phyloP scores from a whole-genome alignment of 768 basidiomycete genomes.

The Phaeotremella fagi region DNA sequence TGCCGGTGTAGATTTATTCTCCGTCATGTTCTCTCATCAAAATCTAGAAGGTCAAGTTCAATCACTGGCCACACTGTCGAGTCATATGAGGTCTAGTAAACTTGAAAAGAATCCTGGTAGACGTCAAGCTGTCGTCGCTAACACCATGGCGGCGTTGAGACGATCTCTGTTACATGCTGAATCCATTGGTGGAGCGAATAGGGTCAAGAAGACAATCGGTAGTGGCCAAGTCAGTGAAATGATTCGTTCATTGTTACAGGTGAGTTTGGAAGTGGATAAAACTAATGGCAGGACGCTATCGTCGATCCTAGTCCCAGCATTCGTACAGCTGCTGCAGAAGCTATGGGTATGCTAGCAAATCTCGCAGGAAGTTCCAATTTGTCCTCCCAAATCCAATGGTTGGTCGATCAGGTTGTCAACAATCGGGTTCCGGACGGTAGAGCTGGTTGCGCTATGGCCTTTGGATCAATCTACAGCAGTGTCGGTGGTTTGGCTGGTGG shows the following conservation, averaged over 20 bases:
- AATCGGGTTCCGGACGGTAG: slow-evolving; percentile 89
- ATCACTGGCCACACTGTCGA: slow-evolving; percentile 45
- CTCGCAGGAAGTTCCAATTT: slow-evolving; percentile 78
- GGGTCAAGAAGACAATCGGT: slow-evolving; percentile 36
- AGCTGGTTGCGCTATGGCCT: slow-evolving; percentile 87
- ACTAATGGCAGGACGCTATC: slow-evolving; percentile 60
- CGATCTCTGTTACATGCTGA: slow-evolving; percentile 56
- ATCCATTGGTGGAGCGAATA: slow-evolving; percentile 15
- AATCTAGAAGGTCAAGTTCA: slow-evolving; percentile 54
- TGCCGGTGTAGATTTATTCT: slow-evolving; percentile 80
- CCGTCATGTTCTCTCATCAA: slow-evolving; percentile 71
- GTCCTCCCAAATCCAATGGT: slow-evolving; percentile 75
- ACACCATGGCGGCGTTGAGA: slow-evolving; percentile 69
- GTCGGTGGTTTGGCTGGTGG: slow-evolving; percentile 94
- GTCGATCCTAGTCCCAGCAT: slow-evolving; percentile 73
- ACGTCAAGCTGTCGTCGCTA: slow-evolving; percentile 75
- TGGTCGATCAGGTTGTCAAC: slow-evolving; percentile 88
- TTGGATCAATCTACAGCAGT: slow-evolving; percentile 83
- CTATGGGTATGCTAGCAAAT: slow-evolving; percentile 78
- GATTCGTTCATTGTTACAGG: slow-evolving; percentile 69
- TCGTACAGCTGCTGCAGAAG: slow-evolving; percentile 75
- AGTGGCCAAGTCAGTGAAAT: slow-evolving; percentile 37
- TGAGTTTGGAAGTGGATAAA: slow-evolving; percentile 41
- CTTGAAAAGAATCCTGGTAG: slow-evolving; percentile 82
- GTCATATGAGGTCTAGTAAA: slow-evolving; percentile 62